A percentile compares a stretch with the other conserved stretches of the same genome.
Evolutionary conservation across 805 yeast genomes (phyloP).

Genomic region (Jamesozyma lodderae): DNA sequence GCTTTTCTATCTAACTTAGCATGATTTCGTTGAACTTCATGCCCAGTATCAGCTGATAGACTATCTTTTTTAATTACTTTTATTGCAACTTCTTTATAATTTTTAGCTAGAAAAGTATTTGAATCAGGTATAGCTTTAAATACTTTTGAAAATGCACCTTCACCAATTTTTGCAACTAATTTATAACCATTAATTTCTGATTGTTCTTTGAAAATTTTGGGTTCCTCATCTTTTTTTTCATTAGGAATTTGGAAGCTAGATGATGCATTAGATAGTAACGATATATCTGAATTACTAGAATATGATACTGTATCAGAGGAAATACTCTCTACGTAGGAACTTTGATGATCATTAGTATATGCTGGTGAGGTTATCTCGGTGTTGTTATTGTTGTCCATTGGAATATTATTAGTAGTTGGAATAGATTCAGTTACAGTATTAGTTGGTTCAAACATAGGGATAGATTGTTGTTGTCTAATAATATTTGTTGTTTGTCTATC

Average conservation of each 20-base stretch:
- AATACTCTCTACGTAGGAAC: neutral
- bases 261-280: neutral
- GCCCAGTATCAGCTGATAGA: slow-evolving; percentile 39
- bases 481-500: too few relatives aligned
- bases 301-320: neutral
- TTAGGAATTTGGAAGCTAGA: slow-evolving; percentile 1
- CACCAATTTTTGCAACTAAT: slow-evolving; percentile 51
- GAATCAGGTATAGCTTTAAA: slow-evolving; percentile 43
- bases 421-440: too few relatives aligned
- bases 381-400: too few relatives aligned
- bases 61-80: slow-evolving; percentile 60
- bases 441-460: too few relatives aligned
- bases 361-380: too few relatives aligned
- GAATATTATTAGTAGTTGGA: too few relatives aligned
- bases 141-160: slow-evolving; percentile 76
- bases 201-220: slow-evolving; percentile 29
- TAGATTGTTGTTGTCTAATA: too few relatives aligned
- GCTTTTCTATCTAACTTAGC: slow-evolving; percentile 8
- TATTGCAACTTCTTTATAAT: slow-evolving; percentile 36
- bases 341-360: too few relatives aligned
- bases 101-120: slow-evolving; percentile 6
- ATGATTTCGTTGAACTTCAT: neutral
- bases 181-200: slow-evolving; percentile 30
- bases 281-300: slow-evolving; percentile 1
- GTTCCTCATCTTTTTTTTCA: slow-evolving; percentile 8